Evolutionary conservation across 75 land plant species (phyloP).

Genomic region (Cunninghamia lanceolata): DNA sequence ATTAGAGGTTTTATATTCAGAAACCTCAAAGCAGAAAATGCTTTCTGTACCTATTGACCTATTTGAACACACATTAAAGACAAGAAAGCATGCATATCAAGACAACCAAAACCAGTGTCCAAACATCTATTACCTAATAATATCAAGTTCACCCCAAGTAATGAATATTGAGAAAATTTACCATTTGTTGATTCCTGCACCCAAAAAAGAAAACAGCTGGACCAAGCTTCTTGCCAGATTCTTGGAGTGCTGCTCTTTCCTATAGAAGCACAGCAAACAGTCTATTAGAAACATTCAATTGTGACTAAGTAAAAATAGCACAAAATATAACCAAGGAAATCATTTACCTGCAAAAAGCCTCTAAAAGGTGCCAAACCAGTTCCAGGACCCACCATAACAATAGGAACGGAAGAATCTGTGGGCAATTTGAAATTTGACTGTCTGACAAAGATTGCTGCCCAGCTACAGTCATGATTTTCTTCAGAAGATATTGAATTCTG

Average conservation of each 20-base stretch:
- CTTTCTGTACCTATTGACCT: background rate
- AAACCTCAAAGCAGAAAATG: background rate
- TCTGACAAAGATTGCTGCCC: conserved; percentile 83
- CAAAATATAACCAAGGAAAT: background rate
- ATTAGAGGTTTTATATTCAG: background rate
- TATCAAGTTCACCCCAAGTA: background rate
- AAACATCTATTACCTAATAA: background rate
- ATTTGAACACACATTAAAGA: background rate
- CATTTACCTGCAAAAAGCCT: conserved; percentile 78
- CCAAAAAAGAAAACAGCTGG: conserved; percentile 87
- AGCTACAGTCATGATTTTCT: conserved; percentile 56
- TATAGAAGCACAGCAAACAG: conserved; percentile 23
- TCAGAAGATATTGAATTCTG: conserved; percentile 66
- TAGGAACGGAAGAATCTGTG: conserved; percentile 56
- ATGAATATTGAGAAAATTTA: conserved; percentile 10
- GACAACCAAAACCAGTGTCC: background rate
- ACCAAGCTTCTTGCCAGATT: conserved; percentile 76
- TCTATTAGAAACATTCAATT: background rate
- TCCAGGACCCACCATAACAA: conserved; percentile 95
- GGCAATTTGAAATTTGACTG: conserved; percentile 89
- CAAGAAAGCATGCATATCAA: background rate
- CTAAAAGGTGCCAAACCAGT: conserved; percentile 93
- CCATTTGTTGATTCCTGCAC: conserved; percentile 85
- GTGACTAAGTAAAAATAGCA: background rate
- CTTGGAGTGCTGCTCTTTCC: conserved; percentile 86